Evolutionary conservation across 495 filamentous ascomycete genomes (phyloP).

Genomic region (Neurospora hispaniola): DNA sequence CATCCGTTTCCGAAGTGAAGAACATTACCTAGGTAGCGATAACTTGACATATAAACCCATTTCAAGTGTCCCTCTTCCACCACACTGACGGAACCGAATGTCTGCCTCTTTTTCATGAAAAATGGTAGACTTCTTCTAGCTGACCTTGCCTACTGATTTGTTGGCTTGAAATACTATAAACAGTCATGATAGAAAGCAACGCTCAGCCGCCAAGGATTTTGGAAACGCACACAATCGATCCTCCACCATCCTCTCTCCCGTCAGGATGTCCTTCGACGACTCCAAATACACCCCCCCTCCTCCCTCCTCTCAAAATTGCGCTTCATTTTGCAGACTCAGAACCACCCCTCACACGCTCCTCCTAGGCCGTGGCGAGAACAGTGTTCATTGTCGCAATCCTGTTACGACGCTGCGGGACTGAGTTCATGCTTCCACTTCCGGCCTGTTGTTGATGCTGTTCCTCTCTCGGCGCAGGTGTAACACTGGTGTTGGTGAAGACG

Average conservation of each 20-base stretch:
- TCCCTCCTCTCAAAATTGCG: not conserved
- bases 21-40: not conserved
- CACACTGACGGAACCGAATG: not conserved
- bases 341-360: not conserved
- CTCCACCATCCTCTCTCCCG: not conserved
- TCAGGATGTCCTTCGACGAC: not conserved
- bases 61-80: not conserved
- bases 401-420: not conserved
- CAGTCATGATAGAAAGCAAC: not conserved
- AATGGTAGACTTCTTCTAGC: not conserved
- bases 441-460: not conserved
- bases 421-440: not conserved
- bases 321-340: not conserved
- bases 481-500: slow-evolving; percentile 1
- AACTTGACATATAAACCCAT: not conserved
- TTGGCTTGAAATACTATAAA: not conserved
- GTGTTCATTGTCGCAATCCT: not conserved
- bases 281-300: not conserved
- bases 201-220: not conserved
- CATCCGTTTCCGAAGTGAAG: not conserved
- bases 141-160: not conserved
- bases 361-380: not conserved
- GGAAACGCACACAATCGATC: not conserved
- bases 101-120: not conserved
- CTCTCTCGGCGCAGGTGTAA: not conserved